Conservation (phyloP, 2,329 filamentous ascomycete genomes). For the Aureobasidium sp. region DNA sequence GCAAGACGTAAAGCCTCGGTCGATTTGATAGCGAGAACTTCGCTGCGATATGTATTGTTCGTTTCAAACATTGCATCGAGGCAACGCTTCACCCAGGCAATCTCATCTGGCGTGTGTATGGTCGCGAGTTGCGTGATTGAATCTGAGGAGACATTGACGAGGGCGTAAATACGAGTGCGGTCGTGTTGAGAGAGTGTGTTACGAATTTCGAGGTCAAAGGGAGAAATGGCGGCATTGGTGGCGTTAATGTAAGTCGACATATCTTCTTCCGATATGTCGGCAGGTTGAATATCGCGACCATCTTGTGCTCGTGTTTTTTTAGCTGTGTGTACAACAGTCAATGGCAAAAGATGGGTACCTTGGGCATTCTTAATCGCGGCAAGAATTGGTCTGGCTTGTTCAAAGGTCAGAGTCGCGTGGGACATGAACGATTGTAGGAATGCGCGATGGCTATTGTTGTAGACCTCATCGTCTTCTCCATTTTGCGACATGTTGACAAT, state of each 20-base stretch:
- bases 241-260: slow-evolving; percentile 62
- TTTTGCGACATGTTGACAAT: slow-evolving; percentile 1
- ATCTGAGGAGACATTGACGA: slow-evolving; percentile 86
- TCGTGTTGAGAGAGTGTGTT: slow-evolving; percentile 57
- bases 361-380: slow-evolving; percentile 65
- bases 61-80: slow-evolving; percentile 89
- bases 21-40: slow-evolving; percentile 73
- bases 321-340: too few species aligned
- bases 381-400: slow-evolving; percentile 65
- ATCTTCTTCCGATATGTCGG: slow-evolving; percentile 61
- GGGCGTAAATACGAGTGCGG: slow-evolving; percentile 64
- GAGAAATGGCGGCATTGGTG: slow-evolving; percentile 65
- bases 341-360: slow-evolving; percentile 38
- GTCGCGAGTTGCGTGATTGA: slow-evolving; percentile 81
- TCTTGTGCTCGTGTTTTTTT: neutral
- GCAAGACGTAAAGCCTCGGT: slow-evolving; percentile 71
- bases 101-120: slow-evolving; percentile 70
- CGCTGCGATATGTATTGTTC: slow-evolving; percentile 70
- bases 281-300: slow-evolving; percentile 38
- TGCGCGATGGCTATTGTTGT: slow-evolving; percentile 67
- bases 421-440: slow-evolving; percentile 87
- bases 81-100: slow-evolving; percentile 79
- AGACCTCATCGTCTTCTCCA: slow-evolving; percentile 26
- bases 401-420: slow-evolving; percentile 67
- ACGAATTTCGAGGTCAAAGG: slow-evolving; percentile 83